Base-by-base conservation (phyloP, 305 asterid genomes). In the Solanum aculeatissimum region DNA sequence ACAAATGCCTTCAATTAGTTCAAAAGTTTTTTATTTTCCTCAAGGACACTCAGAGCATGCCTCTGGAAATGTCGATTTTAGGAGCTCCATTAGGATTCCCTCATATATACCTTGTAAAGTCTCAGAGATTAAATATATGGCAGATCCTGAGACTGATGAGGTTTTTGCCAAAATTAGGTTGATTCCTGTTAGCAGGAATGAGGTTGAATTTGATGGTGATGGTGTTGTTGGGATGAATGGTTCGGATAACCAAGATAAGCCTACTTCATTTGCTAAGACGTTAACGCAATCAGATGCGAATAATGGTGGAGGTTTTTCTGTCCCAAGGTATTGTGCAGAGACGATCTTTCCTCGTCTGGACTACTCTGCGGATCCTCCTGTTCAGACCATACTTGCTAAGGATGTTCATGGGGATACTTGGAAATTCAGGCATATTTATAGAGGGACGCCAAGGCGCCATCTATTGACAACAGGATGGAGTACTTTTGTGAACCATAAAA, bases 401-500 rank as follows among this genome's bases (percentile, higher is more conserved):
- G 98, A 95, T 85, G 97, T 95, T 32, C 98, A 95, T 29, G 97
- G 98, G 12, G 94, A 90, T 89, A 90, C 92, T 2, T 95, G 98
- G 98, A 93, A 92, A 74, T 94, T 95, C 83, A 87, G 98, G 83
- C 98, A 95, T 86, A 93, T 94, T 13, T 95, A 94, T 75, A 84
- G 98, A 82, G 98, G 98, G 83, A 92, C 98, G 0, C 98, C 98
- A 0, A 89, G 97, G 95, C 89, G 98, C 80, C 98, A 95, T 88
- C 97, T 95, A 70, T 83, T 95, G 79, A 95, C 98, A 1, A 95
- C 98, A 0, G 98, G 98, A 21, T 95, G 98, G 98, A 95, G 97
- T 55, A 90, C 91, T 85, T 95, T 95, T 70, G 98, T 95, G 82
- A 94, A 94, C 95, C 91, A 92, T n/a, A 95, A 95, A 89, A 94